These are phyloP conservation scores for Candida buenavistaensis DNA, from an alignment of 1,139 yeast genomes.

Conservation along the genomic window DNA sequence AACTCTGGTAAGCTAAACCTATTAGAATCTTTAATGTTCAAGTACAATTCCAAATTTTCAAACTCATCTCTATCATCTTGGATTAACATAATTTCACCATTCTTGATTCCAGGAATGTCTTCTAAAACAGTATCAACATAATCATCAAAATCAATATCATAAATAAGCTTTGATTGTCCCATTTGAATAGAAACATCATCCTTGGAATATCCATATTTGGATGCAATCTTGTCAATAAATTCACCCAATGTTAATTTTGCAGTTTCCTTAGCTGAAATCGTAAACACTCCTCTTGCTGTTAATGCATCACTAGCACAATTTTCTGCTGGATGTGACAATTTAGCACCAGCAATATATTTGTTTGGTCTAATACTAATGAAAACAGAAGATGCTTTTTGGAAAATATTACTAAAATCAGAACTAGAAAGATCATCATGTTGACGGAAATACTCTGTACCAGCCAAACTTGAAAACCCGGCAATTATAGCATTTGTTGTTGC, in stretches of 20 bases:
- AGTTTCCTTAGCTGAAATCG: constrained; percentile 18
- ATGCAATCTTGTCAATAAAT: constrained; percentile 46
- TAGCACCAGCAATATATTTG: constrained; percentile 66
- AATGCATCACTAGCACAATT: constrained; percentile 75
- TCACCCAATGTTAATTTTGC: constrained; percentile 29
- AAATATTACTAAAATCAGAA: constrained; percentile 19
- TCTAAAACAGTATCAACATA: constrained; percentile 51
- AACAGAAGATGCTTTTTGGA: constrained; percentile 47
- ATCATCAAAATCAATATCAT: constrained; percentile 90
- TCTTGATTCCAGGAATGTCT: constrained; percentile 52
- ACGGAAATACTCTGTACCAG: constrained; percentile 58
- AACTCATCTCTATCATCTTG: constrained; percentile 76
- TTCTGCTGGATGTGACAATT: constrained; percentile 59
- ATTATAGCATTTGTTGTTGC: constrained; percentile 97
- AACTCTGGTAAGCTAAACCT: constrained; percentile 24
- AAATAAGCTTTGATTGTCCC: constrained; percentile 61
- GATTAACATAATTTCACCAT: constrained; percentile 64
- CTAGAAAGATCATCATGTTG: constrained; percentile 20
- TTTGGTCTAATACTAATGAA: constrained; percentile 64
- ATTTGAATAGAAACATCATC: constrained; percentile 69
- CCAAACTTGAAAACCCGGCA: constrained; percentile 83
- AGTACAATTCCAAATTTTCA: constrained; percentile 69
- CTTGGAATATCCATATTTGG: constrained; percentile 55
- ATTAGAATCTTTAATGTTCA: constrained; percentile 28
- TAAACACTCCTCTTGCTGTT: constrained; percentile 48